Evolutionary conservation across 2,329 filamentous ascomycete species (phyloP).

Genomic region (Massarina eburnea): DNA sequence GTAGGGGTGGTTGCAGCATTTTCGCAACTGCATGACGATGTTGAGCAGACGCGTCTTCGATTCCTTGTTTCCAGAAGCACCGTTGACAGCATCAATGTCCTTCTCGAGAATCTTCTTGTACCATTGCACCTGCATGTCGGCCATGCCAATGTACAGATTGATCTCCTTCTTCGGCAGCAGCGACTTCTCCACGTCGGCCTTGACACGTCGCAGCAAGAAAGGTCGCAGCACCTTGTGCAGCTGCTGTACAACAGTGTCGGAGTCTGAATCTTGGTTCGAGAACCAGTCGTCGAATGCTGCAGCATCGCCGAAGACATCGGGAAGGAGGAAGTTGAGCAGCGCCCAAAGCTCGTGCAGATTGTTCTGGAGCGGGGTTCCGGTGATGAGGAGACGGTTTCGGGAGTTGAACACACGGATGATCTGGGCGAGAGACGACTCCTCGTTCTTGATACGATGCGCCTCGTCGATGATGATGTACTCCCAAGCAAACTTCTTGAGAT

Average conservation of each 20-base stretch:
- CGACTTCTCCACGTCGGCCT: conserved; percentile 97
- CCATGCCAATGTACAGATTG: conserved; percentile 97
- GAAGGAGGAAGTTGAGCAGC: conserved; percentile 93
- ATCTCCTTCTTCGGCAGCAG: conserved; percentile 95
- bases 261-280: conserved; percentile 83
- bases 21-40: conserved; percentile 98
- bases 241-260: conserved; percentile 94
- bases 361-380: conserved; percentile 94
- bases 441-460: conserved; percentile 98
- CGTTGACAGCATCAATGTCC: conserved; percentile 98
- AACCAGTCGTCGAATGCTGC: conserved; percentile 99
- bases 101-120: conserved; percentile 99
- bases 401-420: conserved; percentile 97
- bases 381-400: conserved; percentile 91
- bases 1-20: conserved; percentile 98
- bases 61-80: conserved; percentile 92
- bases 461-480: conserved; percentile 99
- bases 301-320: conserved; percentile 94
- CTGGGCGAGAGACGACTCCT: conserved; percentile 93
- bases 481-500: conserved; percentile 97
- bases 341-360: conserved; percentile 98
- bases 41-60: conserved; percentile 96
- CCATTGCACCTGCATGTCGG: conserved; percentile 99
- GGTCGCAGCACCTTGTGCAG: conserved; percentile 89
- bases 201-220: conserved; percentile 93